Base-by-base conservation (phyloP, 2,329 filamentous ascomycete species). In the Coniochaeta sp. region DNA sequence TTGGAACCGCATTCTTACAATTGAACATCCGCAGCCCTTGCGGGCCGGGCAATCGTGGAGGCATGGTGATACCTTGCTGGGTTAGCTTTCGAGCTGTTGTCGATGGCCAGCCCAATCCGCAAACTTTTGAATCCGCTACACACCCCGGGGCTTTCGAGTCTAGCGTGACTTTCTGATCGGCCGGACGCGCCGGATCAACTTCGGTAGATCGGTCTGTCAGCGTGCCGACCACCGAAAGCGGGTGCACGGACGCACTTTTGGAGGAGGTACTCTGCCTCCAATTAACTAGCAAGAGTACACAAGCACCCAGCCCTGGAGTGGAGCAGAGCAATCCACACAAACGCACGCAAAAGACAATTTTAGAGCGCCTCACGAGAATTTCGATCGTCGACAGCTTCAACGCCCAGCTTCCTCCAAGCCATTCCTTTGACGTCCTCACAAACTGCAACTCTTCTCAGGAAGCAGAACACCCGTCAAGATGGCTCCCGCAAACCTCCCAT, bases 401-500 rank as follows among this genome's bases (percentile, higher is more conserved):
- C 12, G 32, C 12, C 32, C 12, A 12, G 12, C 12, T 34, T 34
- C 42, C 17, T 8, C 6, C 42, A 68, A 66, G 60, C 58, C 63
- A 70, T 69, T 69, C 66, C 67, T 70, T 67, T 63, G 67, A 68
- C 64, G 17, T 66, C 69, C 61, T 65, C 62, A 63, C 62, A 60
- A 65, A 64, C 63, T 73, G 73, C 60, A 65, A 64, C 63, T 73
- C 73, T 70, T 65, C 70, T 36, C 38, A 40, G 16, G 16, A n/a
- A 40, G 16, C n/a, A 66, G 66, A 66, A 66, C 50, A 7, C 69
- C 71, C 58, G 71, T 70, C 73, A 95, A 87, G 78, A 97, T 97
- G 93, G 91, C 93, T 77, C 90, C 93, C 78, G 85, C 87, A 74
- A 96, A 97, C 84, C 89, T 97, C 70, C 95, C 95, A 77, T 84